Evolutionary conservation across 345 rosid species (phyloP), one percentile per base, ranked within the genome.

Genomic region (Moricandia moricandioides): DNA sequence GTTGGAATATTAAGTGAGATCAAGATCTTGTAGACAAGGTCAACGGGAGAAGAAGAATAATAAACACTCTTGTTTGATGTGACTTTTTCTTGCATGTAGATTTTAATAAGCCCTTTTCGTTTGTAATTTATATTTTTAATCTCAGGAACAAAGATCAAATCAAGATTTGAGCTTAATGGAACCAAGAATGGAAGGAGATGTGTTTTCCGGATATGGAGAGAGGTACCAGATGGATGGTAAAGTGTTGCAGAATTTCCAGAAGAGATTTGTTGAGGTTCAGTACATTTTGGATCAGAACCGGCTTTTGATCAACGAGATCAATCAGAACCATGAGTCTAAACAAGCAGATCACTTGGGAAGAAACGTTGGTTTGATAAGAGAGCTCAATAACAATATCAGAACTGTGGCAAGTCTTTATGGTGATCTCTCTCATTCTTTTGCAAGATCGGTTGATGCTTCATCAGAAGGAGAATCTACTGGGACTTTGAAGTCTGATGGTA

Each of bases 351-450:
- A 87, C 79, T 79, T 93, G 78, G 85, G 88, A 66, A 71, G 88
- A 59, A 91, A 91, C 63, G 97, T 91, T 35, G 94, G 93, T 47
- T 79, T 93, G 81, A 93, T 93, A 13, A 86, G 85, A 79, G 96
- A 93, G 81, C 93, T 93, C 60, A 93, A 93, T 68, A 89, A 86
- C 86, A 91, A 93, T 66, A 89, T 93, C 57, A 88, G 91, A 68
- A 85, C 92, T 52, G 97, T 88, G 24, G 96, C 91, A 24, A 86
- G 83, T 82, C 92, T 93, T 49, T 93, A 93, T 79, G 85, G 93
- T 11, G 94, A 87, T 85, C 92, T 91, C 63, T 93, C 98, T 5
- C 84, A 76, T 83, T 83, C 88, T n/a, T 80, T 88, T 64, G 81
- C 87, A 11, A 83, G 82, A 67, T 83, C 93, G 29, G 43, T 82